Conservation (phyloP, 257 asterid genomes). For the Nyctanthes arbortristis region DNA sequence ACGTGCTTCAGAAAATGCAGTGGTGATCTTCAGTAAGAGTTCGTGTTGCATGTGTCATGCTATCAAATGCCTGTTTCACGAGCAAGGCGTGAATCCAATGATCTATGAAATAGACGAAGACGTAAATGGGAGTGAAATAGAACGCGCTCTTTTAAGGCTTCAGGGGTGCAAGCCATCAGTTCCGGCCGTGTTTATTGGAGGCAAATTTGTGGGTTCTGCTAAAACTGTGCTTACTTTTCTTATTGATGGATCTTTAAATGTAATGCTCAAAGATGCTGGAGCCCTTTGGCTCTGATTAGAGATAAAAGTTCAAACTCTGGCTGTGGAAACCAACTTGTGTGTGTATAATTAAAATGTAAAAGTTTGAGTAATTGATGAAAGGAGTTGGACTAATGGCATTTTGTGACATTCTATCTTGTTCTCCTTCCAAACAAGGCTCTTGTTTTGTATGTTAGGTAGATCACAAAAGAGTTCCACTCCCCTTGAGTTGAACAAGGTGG, state of each 20-base stretch:
- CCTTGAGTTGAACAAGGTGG: too few relatives aligned
- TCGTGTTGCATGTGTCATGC: constrained; percentile 91
- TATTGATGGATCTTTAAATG: constrained; percentile 59
- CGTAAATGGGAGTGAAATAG: constrained; percentile 53
- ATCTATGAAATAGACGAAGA: constrained; percentile 63
- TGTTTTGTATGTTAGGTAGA: too few relatives aligned
- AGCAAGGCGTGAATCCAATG: constrained; percentile 82
- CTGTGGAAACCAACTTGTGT: neutral
- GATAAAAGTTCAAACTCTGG: neutral
- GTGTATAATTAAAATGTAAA: too few relatives aligned
- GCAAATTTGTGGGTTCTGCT: constrained; percentile 55
- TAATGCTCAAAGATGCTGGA: constrained; percentile 72
- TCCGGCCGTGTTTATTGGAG: constrained; percentile 69
- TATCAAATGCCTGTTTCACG: constrained; percentile 66
- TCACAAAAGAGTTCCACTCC: too few relatives aligned
- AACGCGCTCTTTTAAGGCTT: constrained; percentile 46
- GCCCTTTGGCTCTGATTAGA: constrained; percentile 46
- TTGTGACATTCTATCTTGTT: neutral
- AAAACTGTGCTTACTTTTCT: constrained; percentile 55
- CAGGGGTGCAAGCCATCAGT: constrained; percentile 58
- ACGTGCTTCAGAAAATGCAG: constrained; percentile 63
- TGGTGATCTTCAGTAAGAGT: constrained; percentile 80
- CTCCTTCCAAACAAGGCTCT: too few relatives aligned
- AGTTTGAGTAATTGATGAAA: neutral
- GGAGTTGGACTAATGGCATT: neutral